A percentile compares a stretch with the other conserved stretches of the same genome.
These are phyloP conservation scores for Elymus sibiricus DNA, from an alignment of 176 grass and related monocot species.

Conservation along the genomic window DNA sequence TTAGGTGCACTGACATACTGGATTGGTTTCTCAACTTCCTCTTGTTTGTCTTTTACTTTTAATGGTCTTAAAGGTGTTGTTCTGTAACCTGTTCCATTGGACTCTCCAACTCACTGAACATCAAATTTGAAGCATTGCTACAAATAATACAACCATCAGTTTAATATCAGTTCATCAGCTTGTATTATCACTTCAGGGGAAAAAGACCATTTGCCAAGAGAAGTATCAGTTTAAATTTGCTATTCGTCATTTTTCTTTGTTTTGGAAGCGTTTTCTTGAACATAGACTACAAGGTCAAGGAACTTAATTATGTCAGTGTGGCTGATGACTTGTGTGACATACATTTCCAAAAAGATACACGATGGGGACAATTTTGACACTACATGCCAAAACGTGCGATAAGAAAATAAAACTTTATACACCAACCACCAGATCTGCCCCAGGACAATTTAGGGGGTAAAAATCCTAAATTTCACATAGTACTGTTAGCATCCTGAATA, in stretches of 20 bases:
- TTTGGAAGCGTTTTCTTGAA: background rate
- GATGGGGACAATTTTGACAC: background rate
- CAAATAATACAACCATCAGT: background rate
- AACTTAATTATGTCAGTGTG: background rate
- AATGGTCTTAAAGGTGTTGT: conserved; percentile 17
- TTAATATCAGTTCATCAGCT: background rate
- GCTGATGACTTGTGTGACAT: background rate
- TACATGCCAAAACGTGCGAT: background rate
- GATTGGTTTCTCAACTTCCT: conserved; percentile 2
- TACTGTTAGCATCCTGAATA: background rate
- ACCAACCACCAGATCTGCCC: background rate
- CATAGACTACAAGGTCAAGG: background rate
- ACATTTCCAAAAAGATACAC: background rate
- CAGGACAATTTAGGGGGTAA: background rate
- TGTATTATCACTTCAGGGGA: background rate
- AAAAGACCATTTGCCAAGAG: background rate
- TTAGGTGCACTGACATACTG: background rate
- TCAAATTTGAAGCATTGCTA: conserved; percentile 16
- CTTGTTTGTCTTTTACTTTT: background rate
- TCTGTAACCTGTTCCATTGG: background rate
- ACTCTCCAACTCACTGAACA: background rate
- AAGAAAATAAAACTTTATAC: background rate
- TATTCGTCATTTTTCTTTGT: background rate
- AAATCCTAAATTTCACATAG: background rate
- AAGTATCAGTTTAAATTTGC: background rate